Conservation (phyloP, 2,329 filamentous ascomycete species). For the Fusarium sp. region DNA sequence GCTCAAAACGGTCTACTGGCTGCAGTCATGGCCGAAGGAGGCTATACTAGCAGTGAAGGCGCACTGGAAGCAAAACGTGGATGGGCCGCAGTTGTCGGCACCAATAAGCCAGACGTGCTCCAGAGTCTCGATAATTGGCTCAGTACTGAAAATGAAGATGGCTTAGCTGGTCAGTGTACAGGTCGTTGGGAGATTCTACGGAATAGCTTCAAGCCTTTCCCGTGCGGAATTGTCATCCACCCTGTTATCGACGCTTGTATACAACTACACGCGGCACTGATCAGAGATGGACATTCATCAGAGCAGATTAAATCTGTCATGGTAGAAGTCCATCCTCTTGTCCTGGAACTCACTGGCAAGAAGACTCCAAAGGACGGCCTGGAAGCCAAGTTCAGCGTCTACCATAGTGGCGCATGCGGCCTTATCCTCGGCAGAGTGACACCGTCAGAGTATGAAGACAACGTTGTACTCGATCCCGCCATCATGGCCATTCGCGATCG, state of each 20-base stretch:
- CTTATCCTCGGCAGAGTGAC: neutral
- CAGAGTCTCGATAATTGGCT: neutral
- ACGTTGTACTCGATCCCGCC: neutral
- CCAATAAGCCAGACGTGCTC: neutral
- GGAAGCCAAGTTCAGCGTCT: constrained; percentile 15
- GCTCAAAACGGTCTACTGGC: neutral
- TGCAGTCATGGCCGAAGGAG: constrained; percentile 4
- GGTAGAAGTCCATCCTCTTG: neutral
- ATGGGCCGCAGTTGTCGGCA: neutral
- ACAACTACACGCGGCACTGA: neutral
- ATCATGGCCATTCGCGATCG: neutral
- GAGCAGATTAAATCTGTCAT: neutral
- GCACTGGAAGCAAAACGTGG: neutral
- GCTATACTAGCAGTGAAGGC: neutral
- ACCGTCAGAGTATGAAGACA: neutral
- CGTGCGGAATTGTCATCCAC: neutral
- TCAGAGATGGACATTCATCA: rapidly evolving
- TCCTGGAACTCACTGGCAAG: neutral
- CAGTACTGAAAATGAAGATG: neutral
- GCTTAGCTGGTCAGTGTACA: neutral
- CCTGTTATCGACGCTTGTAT: neutral
- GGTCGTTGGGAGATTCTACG: constrained; percentile 1
- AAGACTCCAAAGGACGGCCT: neutral
- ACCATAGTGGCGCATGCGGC: constrained; percentile 1
- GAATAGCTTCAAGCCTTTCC: constrained; percentile 12